Conservation (phyloP, 352 stramenopile species). For the Phytophthora europaea region DNA sequence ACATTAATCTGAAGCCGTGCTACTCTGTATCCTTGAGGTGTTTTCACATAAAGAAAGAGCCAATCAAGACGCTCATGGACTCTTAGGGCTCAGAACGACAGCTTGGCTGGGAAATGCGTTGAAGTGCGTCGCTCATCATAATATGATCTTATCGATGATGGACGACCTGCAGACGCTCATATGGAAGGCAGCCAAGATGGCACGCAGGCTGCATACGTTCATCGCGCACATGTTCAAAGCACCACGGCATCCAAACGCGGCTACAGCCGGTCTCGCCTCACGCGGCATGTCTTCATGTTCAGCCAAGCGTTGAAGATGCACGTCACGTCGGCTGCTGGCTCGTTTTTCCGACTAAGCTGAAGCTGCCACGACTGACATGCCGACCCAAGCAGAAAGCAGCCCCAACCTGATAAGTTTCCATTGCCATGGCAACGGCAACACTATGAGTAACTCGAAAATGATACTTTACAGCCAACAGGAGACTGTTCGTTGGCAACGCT, state of each 20-base stretch:
- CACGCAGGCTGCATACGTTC: slow-evolving; percentile 5
- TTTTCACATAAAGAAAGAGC: neutral
- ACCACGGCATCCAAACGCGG: neutral
- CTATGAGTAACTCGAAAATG: neutral
- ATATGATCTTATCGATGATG: neutral
- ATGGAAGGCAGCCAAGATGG: slow-evolving; percentile 25
- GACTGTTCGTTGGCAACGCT: neutral
- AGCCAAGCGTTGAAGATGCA: slow-evolving; percentile 19
- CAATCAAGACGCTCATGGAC: neutral
- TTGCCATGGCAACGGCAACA: neutral
- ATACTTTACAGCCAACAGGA: neutral
- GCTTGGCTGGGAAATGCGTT: slow-evolving; percentile 1
- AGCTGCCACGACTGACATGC: neutral
- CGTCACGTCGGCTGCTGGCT: slow-evolving; percentile 24
- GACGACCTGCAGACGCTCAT: slow-evolving; percentile 4
- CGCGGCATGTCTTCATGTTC: neutral
- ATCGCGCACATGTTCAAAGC: slow-evolving; percentile 17
- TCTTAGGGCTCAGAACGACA: neutral
- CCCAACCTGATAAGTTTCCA: neutral
- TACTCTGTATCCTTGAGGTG: no score
- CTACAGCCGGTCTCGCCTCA: slow-evolving; percentile 2
- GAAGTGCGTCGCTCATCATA: slow-evolving; percentile 1
- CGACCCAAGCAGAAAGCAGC: slow-evolving; percentile 3
- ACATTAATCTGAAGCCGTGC: no score
- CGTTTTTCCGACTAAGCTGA: slow-evolving; percentile 27